These are phyloP conservation scores for Elaeagnus macrophylla DNA, from an alignment of 306 rosid genomes.

Conservation along the genomic window DNA sequence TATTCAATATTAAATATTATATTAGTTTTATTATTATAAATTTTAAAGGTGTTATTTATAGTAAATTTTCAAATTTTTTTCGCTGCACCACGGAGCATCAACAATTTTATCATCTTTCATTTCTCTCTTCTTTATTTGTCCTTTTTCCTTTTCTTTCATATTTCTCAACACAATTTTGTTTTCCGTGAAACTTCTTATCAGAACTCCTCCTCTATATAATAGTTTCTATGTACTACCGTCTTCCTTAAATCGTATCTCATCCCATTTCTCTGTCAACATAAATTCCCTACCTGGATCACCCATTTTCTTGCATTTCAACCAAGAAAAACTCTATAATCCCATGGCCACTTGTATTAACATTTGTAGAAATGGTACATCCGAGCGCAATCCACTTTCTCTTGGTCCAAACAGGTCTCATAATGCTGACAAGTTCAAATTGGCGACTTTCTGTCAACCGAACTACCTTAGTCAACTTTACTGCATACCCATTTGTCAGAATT, in stretches of 20 bases:
- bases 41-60: too few relatives aligned
- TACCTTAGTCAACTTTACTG: slow-evolving; percentile 30
- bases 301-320: slow-evolving; percentile 12
- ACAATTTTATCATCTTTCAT: background rate
- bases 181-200: slow-evolving; percentile 21
- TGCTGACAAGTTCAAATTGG: slow-evolving; percentile 10
- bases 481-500: slow-evolving; percentile 22
- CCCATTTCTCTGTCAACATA: slow-evolving; percentile 2
- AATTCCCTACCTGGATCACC: slow-evolving; percentile 19
- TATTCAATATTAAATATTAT: too few relatives aligned
- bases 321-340: background rate
- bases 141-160: background rate
- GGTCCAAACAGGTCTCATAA: slow-evolving; percentile 30
- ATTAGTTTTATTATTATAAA: too few relatives aligned
- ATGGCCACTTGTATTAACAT: slow-evolving; percentile 51
- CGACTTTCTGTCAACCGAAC: slow-evolving; percentile 26
- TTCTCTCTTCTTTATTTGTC: background rate
- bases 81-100: too few relatives aligned
- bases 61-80: too few relatives aligned
- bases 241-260: slow-evolving; percentile 14
- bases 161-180: slow-evolving; percentile 7
- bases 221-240: slow-evolving; percentile 7
- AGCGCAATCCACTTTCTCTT: slow-evolving; percentile 31
- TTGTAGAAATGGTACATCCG: slow-evolving; percentile 9
- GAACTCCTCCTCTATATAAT: slow-evolving; percentile 2